Percentiles rank a stretch among this genome's conserved stretches.
phyloP scores from a whole-genome alignment of 169 alveolate genomes.

The Eimeria brunetti region DNA sequence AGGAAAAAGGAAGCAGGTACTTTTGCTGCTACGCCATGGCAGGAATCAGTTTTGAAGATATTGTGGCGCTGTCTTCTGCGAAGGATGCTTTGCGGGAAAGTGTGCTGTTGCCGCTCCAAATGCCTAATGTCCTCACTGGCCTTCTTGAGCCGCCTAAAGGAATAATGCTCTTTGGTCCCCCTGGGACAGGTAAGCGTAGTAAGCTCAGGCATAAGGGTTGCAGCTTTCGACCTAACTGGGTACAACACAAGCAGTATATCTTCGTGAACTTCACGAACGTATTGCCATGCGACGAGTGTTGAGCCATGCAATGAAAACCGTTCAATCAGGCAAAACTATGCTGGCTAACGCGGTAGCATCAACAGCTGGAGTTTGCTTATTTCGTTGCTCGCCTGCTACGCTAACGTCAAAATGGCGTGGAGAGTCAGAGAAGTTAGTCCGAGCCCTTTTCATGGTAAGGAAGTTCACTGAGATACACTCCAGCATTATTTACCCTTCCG shows the following conservation, averaged over 20 bases:
- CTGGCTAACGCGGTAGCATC: conserved; percentile 97
- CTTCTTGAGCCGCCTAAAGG: conserved; percentile 96
- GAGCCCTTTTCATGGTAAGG: conserved; percentile 81
- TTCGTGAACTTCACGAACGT: not conserved
- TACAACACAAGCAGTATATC: not conserved
- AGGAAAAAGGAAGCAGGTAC: too few relatives aligned
- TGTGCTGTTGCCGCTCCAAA: conserved; percentile 93
- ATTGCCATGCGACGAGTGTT: not conserved
- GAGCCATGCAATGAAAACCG: not conserved
- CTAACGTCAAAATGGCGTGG: conserved; percentile 96
- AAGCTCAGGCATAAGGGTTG: not conserved
- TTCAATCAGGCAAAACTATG: conserved; percentile 91
- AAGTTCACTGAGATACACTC: not conserved
- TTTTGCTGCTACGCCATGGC: not conserved
- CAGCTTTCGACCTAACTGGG: not conserved
- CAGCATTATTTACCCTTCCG: not conserved
- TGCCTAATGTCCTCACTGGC: conserved; percentile 95
- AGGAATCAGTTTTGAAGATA: conserved; percentile 91
- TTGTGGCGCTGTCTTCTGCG: conserved; percentile 93
- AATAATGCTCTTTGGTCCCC: conserved; percentile 96
- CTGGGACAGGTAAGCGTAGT: conserved; percentile 92
- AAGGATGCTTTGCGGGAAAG: conserved; percentile 95
- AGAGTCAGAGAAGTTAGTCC: conserved; percentile 95
- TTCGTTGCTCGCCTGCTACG: conserved; percentile 94
- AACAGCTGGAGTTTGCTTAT: conserved; percentile 93